These are phyloP conservation scores for Aspergillus costaricaensis DNA, from an alignment of 2,329 filamentous ascomycete species.

Conservation along the genomic window DNA sequence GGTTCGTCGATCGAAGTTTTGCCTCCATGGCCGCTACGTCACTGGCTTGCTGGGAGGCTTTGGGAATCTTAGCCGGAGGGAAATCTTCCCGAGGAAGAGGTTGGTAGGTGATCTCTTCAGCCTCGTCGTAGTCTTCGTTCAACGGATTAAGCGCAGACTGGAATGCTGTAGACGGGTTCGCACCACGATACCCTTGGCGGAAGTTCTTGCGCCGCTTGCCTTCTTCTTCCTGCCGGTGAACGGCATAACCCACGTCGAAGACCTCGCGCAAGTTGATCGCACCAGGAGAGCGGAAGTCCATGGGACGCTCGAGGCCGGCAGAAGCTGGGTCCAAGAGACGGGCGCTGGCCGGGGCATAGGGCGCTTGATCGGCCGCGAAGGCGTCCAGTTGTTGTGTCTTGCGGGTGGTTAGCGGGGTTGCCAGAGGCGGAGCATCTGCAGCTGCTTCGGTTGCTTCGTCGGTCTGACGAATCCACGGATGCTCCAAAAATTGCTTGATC, in stretches of 20 bases:
- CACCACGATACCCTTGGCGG: conserved; percentile 66
- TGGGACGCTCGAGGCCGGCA: conserved; percentile 62
- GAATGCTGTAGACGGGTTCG: conserved; percentile 59
- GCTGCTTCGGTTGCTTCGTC: conserved; percentile 68
- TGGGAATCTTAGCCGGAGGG: conserved; percentile 67
- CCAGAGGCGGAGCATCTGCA: conserved; percentile 69
- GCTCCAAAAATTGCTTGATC: conserved; percentile 88
- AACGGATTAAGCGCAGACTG: conserved; percentile 63
- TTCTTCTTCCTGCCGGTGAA: conserved; percentile 95
- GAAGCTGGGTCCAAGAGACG: conserved; percentile 60
- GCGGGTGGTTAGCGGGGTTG: conserved; percentile 61
- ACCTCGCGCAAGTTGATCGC: conserved; percentile 95
- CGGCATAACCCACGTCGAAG: conserved; percentile 97
- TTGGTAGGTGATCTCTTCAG: conserved; percentile 48
- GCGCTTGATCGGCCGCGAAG: conserved; percentile 38
- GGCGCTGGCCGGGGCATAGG: conserved; percentile 51
- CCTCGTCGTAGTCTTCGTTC: conserved; percentile 64
- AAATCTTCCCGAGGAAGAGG: conserved; percentile 27
- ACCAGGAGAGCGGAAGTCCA: conserved; percentile 93
- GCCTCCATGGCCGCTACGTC: conserved; percentile 78
- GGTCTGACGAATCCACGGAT: conserved; percentile 84
- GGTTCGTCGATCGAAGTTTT: conserved; percentile 79
- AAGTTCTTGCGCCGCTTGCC: conserved; percentile 86
- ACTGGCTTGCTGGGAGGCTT: conserved; percentile 55
- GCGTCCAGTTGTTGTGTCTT: conserved; percentile 61